Evolutionary conservation across 257 asterid species (phyloP).

Genomic region (Solanum virginianum): DNA sequence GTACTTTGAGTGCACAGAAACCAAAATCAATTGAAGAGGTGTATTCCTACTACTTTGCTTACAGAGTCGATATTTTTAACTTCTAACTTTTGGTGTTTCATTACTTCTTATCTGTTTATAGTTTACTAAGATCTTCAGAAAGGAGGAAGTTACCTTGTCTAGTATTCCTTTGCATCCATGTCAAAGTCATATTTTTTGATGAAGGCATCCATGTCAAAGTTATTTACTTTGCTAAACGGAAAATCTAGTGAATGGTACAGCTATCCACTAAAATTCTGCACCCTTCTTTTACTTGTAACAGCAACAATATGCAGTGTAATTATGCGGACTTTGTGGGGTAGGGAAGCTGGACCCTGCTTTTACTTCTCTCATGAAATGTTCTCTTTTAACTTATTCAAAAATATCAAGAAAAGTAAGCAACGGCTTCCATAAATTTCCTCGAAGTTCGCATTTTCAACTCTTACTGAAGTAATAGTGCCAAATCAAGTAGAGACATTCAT

Average conservation of each 20-base stretch:
- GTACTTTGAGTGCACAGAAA: slow-evolving; percentile 34
- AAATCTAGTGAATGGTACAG: background rate
- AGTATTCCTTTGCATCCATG: background rate
- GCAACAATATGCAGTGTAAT: background rate
- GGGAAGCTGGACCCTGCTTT: background rate
- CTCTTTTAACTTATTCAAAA: background rate
- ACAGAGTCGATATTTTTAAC: background rate
- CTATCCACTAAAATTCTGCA: background rate
- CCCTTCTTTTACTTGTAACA: background rate
- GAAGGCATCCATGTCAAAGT: background rate
- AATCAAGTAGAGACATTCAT: background rate
- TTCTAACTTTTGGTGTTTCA: background rate
- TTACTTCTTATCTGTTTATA: background rate
- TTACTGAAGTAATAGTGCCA: background rate
- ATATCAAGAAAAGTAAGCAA: background rate
- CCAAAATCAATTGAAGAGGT: slow-evolving; percentile 76
- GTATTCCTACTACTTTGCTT: background rate
- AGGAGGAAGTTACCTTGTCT: background rate
- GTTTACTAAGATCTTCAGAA: background rate
- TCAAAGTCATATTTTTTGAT: background rate
- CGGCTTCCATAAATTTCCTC: background rate
- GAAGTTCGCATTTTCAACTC: background rate
- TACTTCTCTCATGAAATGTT: background rate
- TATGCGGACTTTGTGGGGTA: background rate
- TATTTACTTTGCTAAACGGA: background rate